Conservation (phyloP, 768 basidiomycete species). For the Russula brevipes region DNA sequence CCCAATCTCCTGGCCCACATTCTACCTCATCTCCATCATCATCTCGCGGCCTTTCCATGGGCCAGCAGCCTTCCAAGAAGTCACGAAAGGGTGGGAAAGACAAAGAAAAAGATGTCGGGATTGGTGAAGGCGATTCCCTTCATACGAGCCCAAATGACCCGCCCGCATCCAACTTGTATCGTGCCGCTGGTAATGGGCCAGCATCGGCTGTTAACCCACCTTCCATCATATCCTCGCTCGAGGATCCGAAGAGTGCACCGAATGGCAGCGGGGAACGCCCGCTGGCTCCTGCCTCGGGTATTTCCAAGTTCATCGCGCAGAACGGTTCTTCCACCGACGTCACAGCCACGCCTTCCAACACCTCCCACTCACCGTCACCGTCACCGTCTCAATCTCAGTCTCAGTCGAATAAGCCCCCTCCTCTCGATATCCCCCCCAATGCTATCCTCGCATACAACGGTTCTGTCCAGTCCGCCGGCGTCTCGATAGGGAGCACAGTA, state of each 20-base stretch:
- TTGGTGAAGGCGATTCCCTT: slow-evolving; percentile 38
- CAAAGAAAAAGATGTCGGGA: slow-evolving; percentile 50
- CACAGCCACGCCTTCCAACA: slow-evolving; percentile 34
- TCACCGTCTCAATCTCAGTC: slow-evolving; percentile 20
- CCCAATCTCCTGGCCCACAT: slow-evolving; percentile 61
- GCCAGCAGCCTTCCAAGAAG: slow-evolving; percentile 83
- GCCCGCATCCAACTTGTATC: slow-evolving; percentile 42
- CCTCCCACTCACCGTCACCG: slow-evolving; percentile 27
- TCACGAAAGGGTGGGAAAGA: slow-evolving; percentile 66
- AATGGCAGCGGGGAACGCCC: slow-evolving; percentile 41
- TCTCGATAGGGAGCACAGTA: slow-evolving; percentile 44
- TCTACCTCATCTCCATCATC: slow-evolving; percentile 37
- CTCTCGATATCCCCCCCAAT: slow-evolving; percentile 74
- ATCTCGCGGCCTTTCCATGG: slow-evolving; percentile 52
- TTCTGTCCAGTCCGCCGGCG: slow-evolving; percentile 41
- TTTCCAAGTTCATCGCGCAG: slow-evolving; percentile 20
- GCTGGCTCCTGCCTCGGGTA: slow-evolving; percentile 29
- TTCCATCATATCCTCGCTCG: slow-evolving; percentile 35
- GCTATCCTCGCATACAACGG: slow-evolving; percentile 72
- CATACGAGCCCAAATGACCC: slow-evolving; percentile 38
- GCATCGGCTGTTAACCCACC: slow-evolving; percentile 36
- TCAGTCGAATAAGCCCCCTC: slow-evolving; percentile 39
- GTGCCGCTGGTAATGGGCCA: slow-evolving; percentile 37
- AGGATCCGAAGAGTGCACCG: slow-evolving; percentile 33
- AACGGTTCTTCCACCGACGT: slow-evolving; percentile 35